Conservation (phyloP, 1,284 basidiomycete genomes). For the Rhodotorula glutinis region DNA sequence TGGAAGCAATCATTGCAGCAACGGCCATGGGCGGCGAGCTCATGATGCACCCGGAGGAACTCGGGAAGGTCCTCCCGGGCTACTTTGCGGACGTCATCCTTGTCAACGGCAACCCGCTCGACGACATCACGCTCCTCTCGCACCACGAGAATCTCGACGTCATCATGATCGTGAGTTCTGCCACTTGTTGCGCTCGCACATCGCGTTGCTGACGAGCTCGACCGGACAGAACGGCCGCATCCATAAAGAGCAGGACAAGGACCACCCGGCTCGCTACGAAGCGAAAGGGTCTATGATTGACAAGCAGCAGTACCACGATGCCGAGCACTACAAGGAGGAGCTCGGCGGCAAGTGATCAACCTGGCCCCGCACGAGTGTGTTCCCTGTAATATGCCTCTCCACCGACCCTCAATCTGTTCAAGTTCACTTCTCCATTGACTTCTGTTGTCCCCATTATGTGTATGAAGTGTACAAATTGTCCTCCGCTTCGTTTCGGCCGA, state of each 20-base stretch:
- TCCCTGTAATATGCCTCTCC: not conserved
- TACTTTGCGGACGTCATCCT: conserved; percentile 49
- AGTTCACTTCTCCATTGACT: no score
- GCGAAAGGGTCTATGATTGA: conserved; percentile 5
- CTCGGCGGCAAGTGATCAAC: not conserved
- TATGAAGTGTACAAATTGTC: no score
- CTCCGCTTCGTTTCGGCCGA: no score
- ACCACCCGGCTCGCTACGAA: conserved; percentile 12
- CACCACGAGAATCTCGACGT: conserved; percentile 46
- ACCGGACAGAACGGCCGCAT: conserved; percentile 13
- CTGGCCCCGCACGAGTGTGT: no score
- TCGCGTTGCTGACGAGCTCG: no score
- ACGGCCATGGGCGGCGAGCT: conserved; percentile 50
- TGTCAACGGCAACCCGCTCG: conserved; percentile 48
- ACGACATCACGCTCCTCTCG: conserved; percentile 47
- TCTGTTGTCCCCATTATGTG: no score
- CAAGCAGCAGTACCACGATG: conserved; percentile 1
- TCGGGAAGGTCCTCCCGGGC: conserved; percentile 50
- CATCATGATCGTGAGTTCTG: conserved; percentile 28
- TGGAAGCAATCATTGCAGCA: conserved; percentile 50
- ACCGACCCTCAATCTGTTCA: no score
- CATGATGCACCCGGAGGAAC: conserved; percentile 47
- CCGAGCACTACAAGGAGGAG: not conserved
- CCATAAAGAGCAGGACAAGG: conserved; percentile 12
- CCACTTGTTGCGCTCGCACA: not conserved